Evolutionary conservation across 345 rosid genomes (phyloP), one percentile per base, ranked within the genome.

Genomic region (Hevea brasiliensis): DNA sequence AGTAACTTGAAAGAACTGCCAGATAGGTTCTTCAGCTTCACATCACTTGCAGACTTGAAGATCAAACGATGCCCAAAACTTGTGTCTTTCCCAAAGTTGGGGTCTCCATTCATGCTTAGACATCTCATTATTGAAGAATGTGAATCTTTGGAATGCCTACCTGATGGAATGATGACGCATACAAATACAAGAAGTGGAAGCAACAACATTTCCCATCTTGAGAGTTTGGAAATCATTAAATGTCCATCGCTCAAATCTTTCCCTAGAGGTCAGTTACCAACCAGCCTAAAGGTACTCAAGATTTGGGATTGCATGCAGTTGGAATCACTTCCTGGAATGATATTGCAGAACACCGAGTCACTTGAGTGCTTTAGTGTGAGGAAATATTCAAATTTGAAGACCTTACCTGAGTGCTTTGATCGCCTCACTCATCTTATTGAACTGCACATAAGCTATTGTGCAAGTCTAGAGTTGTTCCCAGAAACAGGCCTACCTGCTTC

Each of bases 11-110:
- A 59, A 65, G 40, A 65, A 50, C 32, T 37, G 41, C 63, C 79
- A 23, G 21, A 54, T 7, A 47, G 58, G 24, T 50, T 76, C 15
- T 40, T 21, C 18, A 48, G 26, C 44, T 23, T 70, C 50, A 15
- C 59, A 23, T 44, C 47, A 24, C 74, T 78, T 12, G 40, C 53
- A 26, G 18, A 27, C 6, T 69, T 78, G 61, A 45, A 63, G 37
- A 69, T 73, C 8, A 70, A 73, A 27, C 18, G 71, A 18, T 78
- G 81, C 54, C 71, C 57, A 29, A 64, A 69, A 10, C 67, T 78
- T 32, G 61, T 55, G 44, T 53, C 14, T 62, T 68, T 72, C 54
- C 77, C 53, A 21, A 68, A 53, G 37, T 27, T 35, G 10, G 72
- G 67, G 65, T 69, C 55, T 7, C 51, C 44, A 27, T 55, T 57